These are phyloP conservation scores for Cryphonectria carpinicola DNA, from an alignment of 2,329 filamentous ascomycete species.

Conservation along the genomic window DNA sequence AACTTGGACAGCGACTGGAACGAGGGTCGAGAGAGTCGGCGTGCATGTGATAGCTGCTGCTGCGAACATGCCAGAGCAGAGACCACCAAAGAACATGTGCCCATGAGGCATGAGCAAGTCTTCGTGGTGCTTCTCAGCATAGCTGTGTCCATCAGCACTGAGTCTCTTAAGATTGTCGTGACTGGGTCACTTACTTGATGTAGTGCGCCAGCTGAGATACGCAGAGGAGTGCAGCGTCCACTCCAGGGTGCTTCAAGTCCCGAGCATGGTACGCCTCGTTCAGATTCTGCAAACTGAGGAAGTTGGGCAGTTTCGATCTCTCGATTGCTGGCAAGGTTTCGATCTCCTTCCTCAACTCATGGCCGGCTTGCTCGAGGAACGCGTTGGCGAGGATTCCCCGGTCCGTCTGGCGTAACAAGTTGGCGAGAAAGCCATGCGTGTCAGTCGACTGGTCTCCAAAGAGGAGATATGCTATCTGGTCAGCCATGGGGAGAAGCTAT, in stretches of 20 bases:
- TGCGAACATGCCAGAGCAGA: conserved; percentile 73
- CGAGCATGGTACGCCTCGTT: conserved; percentile 67
- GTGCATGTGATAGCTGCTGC: conserved; percentile 69
- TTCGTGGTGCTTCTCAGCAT: conserved; percentile 58
- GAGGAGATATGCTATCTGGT: conserved; percentile 60
- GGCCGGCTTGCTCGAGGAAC: conserved; percentile 62
- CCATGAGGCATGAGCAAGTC: conserved; percentile 51
- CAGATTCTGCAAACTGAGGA: conserved; percentile 65
- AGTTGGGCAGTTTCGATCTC: conserved; percentile 62
- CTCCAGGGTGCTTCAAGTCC: conserved; percentile 59
- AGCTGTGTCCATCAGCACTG: conserved; percentile 38
- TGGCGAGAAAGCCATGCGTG: conserved; percentile 65
- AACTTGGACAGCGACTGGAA: conserved; percentile 65
- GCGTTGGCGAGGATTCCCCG: conserved; percentile 59
- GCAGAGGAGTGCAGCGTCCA: conserved; percentile 68
- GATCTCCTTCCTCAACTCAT: conserved; percentile 64
- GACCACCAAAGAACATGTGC: conserved; percentile 62
- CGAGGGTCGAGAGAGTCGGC: conserved; percentile 62
- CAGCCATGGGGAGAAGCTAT: conserved; percentile 45
- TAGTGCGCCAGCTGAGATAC: conserved; percentile 70
- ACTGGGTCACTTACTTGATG: conserved; percentile 59
- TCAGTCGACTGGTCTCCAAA: conserved; percentile 75
- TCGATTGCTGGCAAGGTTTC: conserved; percentile 60
- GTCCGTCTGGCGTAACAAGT: conserved; percentile 51
- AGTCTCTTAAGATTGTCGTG: not conserved